A percentile compares a stretch with the other conserved stretches of the same genome.
These are phyloP conservation scores for Hymenoscyphus occultus DNA, from an alignment of 2,329 filamentous ascomycete species.

Conservation along the genomic window DNA sequence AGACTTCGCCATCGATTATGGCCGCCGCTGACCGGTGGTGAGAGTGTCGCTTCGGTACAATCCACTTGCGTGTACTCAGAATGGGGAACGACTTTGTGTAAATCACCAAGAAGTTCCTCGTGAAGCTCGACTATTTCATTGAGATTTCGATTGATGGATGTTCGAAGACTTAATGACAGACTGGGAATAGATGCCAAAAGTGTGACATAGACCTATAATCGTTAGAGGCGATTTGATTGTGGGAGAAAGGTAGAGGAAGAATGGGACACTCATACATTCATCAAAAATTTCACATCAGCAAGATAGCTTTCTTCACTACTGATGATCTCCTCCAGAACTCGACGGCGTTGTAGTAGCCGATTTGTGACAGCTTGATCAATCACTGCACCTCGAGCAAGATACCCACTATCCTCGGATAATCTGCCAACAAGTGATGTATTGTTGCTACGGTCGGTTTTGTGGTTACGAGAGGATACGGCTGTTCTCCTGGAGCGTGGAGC, in stretches of 20 bases:
- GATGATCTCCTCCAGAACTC: constrained; percentile 81
- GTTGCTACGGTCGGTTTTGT: constrained; percentile 61
- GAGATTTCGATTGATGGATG: constrained; percentile 75
- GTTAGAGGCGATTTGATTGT: constrained; percentile 51
- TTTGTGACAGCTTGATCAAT: constrained; percentile 68
- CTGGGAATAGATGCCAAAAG: constrained; percentile 70
- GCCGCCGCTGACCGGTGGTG: constrained; percentile 21
- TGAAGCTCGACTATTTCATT: constrained; percentile 80
- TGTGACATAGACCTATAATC: constrained; percentile 61
- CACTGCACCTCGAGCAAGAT: constrained; percentile 51
- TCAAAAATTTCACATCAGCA: constrained; percentile 78
- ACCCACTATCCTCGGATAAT: constrained; percentile 62
- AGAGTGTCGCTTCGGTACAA: constrained; percentile 11
- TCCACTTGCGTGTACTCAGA: constrained; percentile 58
- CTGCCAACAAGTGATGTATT: constrained; percentile 59
- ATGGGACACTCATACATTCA: constrained; percentile 64
- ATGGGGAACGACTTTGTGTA: constrained; percentile 68
- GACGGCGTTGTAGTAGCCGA: constrained; percentile 71
- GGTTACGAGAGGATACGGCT: constrained; percentile 51
- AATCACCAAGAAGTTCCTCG: constrained; percentile 71
- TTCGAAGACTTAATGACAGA: constrained; percentile 60
- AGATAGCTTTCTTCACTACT: constrained; percentile 86
- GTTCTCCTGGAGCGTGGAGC: constrained; percentile 57
- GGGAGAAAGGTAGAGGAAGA: constrained; percentile 47
- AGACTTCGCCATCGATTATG: constrained; percentile 49